These are phyloP conservation scores for Hypseocharis bilobata DNA, from an alignment of 441 rosid genomes.

Conservation along the genomic window DNA sequence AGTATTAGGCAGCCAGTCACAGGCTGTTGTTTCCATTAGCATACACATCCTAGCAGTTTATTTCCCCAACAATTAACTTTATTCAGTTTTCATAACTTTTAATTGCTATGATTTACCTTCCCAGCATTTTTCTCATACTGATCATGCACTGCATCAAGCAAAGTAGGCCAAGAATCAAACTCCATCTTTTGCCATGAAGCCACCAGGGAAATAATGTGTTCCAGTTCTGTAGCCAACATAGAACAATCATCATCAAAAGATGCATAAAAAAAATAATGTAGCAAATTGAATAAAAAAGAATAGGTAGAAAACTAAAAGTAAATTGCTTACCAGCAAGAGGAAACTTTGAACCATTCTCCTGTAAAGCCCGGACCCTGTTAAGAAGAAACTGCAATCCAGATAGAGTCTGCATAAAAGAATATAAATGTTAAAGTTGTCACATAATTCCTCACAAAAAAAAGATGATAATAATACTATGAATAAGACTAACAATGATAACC, in stretches of 20 bases:
- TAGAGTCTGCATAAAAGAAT: constrained; percentile 50
- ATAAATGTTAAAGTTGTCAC: constrained; percentile 14
- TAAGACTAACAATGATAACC: neutral
- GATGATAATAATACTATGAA: neutral
- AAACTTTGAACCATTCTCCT: constrained; percentile 62
- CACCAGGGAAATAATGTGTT: constrained; percentile 54
- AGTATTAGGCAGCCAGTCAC: too few species aligned
- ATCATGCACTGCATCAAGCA: constrained; percentile 78
- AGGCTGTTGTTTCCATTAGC: neutral
- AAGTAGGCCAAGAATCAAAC: constrained; percentile 69
- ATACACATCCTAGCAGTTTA: neutral
- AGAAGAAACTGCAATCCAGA: constrained; percentile 79
- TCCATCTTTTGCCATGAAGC: constrained; percentile 86
- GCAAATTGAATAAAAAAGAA: neutral
- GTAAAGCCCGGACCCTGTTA: constrained; percentile 42
- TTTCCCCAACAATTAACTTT: neutral
- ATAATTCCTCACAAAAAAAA: neutral
- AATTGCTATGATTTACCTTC: constrained; percentile 39
- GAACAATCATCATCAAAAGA: constrained; percentile 1
- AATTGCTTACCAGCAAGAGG: constrained; percentile 57
- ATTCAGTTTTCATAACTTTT: constrained; percentile 21
- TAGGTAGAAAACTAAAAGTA: neutral
- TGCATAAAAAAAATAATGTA: neutral
- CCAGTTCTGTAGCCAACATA: constrained; percentile 27
- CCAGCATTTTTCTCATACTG: constrained; percentile 72